Base-by-base conservation (phyloP, 805 yeast genomes). In the Nakazawaea peltata region DNA sequence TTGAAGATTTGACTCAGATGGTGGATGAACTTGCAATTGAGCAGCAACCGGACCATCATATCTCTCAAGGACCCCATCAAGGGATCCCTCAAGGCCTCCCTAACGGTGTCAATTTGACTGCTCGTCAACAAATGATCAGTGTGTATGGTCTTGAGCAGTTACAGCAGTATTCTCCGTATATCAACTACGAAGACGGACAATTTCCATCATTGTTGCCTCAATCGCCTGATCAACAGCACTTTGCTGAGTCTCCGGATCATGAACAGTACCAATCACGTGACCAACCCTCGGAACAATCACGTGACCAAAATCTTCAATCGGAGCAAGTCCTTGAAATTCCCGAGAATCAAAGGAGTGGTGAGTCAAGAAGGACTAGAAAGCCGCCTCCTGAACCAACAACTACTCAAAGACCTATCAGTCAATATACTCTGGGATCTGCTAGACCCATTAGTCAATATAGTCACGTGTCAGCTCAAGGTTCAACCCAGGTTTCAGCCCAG, bases 121-220 rank as follows among this genome's bases (percentile, higher is more conserved):
- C 4, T 8, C 3, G 29, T 13, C 30, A 19, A 21, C 34, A 18
- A 19, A 30, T 30, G 31, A 24, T 36, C 13, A 30, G 34, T 17
- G 29, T 36, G 4, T 36, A 36, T 16, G 39, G 39, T 9, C 23
- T 36, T 10, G 39, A 36, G 21, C 38, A 35, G 19, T 36, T 36
- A 23, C 34, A 36, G 24, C 39, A 30, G 24, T 36, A 36, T 15
- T 36, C 39, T 4, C 39, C 39, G 4, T 36, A 36, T 22, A 36
- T 36, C 21, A 36, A 36, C 18, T 36, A 36, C 16, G 32, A 30
- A 4, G 39, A 36, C 21, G 39, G 39, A 5, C 26, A 26, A 24
- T 36, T 36, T 18, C 24, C 39, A 12, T n/a, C 24, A 4, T 30
- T 36, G 19, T 30, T 34, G 14, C 33, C 33, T 9, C 33, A 34